A percentile compares a stretch with the other conserved stretches of the same genome.
phyloP scores from a whole-genome alignment of 2,329 filamentous ascomycete species.

The Penicillium italicum region DNA sequence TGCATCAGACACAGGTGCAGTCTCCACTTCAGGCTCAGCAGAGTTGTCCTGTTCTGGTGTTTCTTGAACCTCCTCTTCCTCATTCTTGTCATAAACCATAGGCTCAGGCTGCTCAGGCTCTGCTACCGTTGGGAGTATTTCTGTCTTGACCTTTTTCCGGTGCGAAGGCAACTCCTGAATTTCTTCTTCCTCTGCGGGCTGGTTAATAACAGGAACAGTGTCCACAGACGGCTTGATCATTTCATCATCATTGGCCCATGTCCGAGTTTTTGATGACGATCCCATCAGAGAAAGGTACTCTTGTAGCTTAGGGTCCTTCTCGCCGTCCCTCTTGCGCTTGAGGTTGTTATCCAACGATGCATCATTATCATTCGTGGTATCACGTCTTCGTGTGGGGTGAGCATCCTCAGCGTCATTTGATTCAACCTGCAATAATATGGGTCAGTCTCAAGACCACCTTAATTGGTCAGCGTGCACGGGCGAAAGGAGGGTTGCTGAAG shows the following conservation, averaged over 20 bases:
- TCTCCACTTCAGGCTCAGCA: constrained; percentile 27
- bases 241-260: constrained; percentile 56
- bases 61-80: constrained; percentile 16
- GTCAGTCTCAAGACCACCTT: constrained; percentile 43
- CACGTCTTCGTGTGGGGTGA: constrained; percentile 24
- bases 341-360: constrained; percentile 28
- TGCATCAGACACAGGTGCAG: constrained; percentile 59
- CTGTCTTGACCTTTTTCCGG: constrained; percentile 44
- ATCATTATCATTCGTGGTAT: constrained; percentile 18
- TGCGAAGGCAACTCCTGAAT: constrained; percentile 41
- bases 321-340: constrained; percentile 43
- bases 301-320: constrained; percentile 75
- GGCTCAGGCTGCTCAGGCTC: constrained; percentile 18
- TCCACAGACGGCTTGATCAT: constrained; percentile 29
- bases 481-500: constrained; percentile 18
- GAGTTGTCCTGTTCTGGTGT: constrained; percentile 15
- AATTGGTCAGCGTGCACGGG: constrained; percentile 37
- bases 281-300: constrained; percentile 86
- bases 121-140: constrained; percentile 49
- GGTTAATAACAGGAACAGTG: constrained; percentile 19
- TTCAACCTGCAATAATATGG: constrained; percentile 39
- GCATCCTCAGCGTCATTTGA: constrained; percentile 31
- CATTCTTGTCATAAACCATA: constrained; percentile 25
- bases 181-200: constrained; percentile 19
- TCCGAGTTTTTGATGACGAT: constrained; percentile 60